Evolutionary conservation across 78 protist genomes (phyloP), one percentile per base, ranked within the genome.

Genomic region (Bigelowiella natans): DNA sequence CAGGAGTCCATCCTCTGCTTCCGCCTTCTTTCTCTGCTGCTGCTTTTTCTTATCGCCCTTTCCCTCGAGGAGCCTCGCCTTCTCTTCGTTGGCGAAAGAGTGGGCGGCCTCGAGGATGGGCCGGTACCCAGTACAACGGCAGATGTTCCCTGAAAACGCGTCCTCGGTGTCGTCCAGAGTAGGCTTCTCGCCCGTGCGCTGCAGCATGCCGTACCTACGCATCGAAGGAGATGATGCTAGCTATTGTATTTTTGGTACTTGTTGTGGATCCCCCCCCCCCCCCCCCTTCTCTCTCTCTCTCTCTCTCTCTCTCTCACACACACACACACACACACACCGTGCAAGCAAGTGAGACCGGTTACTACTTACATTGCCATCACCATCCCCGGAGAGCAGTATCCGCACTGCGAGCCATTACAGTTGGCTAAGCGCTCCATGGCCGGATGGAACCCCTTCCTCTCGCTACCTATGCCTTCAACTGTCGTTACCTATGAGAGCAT

Each of bases 121-220:
- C 1, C 99, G 64, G 90, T 97, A 97, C 18, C 99, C 99, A 11
- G 99, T 97, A 95, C 99, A 98, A 63, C 99, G 93, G 89, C 99
- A 98, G 2, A 97, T 39, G 90, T 98, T 97, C 83, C 98, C 99
- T 34, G 96, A 97, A 63, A 97, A 39, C 29, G 86, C 2, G 26
- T 90, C 63, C 91, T 97, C 97, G 28, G 96, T 30, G 34, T 94
- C n/a, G n/a, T n/a, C n/a, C n/a, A n/a, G n/a, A n/a, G n/a, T n/a
- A n/a, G 93, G 2, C 38, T 89, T 2, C 1, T 1, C 31, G 92
- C 83, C 39, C 92, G 37, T n/a, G 87, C 40, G 83, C 31, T 39
- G 40, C 1, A 1, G 64, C 36, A 36, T 36, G 87, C 30, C 87
- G 28, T 11, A n/a, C n/a, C 34, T 1, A 28, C 2, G 87, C 0